Evolutionary conservation across 2,329 filamentous ascomycete species (phyloP).

Genomic region (Talaromyces sp.): DNA sequence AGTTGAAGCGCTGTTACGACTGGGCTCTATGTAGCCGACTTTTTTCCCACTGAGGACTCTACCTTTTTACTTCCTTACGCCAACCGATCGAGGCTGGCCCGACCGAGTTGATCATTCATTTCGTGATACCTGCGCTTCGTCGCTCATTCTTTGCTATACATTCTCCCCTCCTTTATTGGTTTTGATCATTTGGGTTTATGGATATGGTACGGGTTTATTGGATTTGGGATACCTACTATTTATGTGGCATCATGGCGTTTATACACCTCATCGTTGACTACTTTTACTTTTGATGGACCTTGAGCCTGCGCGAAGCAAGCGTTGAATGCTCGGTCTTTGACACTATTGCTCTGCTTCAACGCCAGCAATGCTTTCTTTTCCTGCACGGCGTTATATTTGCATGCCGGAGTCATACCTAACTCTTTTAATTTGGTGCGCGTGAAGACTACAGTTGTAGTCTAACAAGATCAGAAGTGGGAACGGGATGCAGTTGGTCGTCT

Average conservation of each 20-base stretch:
- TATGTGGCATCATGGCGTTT: slow-evolving; percentile 12
- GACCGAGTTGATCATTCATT: not conserved
- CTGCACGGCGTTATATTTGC: not conserved
- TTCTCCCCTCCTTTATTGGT: not conserved
- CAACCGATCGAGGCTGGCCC: slow-evolving; percentile 1
- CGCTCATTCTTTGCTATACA: not conserved
- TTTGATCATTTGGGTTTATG: slow-evolving; percentile 3
- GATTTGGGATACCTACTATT: slow-evolving; percentile 13
- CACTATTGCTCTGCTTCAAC: slow-evolving; percentile 1
- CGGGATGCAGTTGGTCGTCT: slow-evolving; percentile 23
- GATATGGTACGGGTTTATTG: slow-evolving; percentile 7
- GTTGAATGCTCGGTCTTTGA: slow-evolving; percentile 14
- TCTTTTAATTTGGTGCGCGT: slow-evolving; percentile 2
- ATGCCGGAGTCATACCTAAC: not conserved
- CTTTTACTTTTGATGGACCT: slow-evolving; percentile 9
- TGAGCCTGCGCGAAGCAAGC: slow-evolving; percentile 14
- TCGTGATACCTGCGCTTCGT: not conserved
- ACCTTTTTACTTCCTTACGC: slow-evolving; percentile 1
- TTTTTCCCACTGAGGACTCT: not conserved
- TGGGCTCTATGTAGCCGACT: slow-evolving; percentile 39
- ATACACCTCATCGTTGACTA: slow-evolving; percentile 4
- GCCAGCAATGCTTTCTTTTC: not conserved
- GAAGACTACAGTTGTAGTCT: not conserved
- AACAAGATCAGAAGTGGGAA: slow-evolving; percentile 8
- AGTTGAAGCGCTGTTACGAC: slow-evolving; percentile 42